Base-by-base conservation (phyloP, 331 rosid genomes). In the Rosa hybrid region DNA sequence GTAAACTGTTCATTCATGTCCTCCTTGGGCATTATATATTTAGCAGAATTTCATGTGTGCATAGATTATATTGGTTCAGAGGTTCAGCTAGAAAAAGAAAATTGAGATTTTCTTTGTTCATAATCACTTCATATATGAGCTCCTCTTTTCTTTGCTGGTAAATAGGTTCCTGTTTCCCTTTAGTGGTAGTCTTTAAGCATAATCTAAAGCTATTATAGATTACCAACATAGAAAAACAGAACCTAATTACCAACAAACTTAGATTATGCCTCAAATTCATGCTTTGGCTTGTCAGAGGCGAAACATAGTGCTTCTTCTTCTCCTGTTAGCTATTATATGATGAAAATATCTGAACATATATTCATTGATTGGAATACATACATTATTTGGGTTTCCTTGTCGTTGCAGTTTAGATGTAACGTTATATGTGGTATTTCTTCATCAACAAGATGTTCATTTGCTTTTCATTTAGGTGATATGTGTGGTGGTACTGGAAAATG, bases 401-500 rank as follows among this genome's bases (percentile, higher is more conserved):
- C 3, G 3, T 57, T 1, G 17, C 27, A 27, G 69, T 21, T 76
- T 75, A 59, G 25, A n/a, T 57, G 20, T 63, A 78, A 46, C 30
- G 71, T 54, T 45, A 77, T 10, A 25, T 44, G 1, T 83, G 67
- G 46, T 27, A 54, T 41, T 20, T 65, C 17, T 23, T 82, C 62
- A 74, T 80, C 53, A 46, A 48, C 83, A 68, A 63, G 68, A 74
- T 60, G 68, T 74, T 78, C 51, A 41, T 82, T 89, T 83, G 60
- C 81, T 87, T 84, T 88, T 78, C 75, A 76, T 89, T 78, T 88
- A 94, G 98, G 98, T 87, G 99, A 95, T 87, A 95, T 95, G 99
- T 95, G 99, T 79, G 99, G 99, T 81, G 98, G 99, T 81, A 95
- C 99, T 59, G 99, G 99, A 84, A 95, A 95, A 88, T 95, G 99